Evolutionary conservation across 345 rosid genomes (phyloP).

Genomic region (Citrus sinensis): DVS_A1.0 CM039162.1:31886501-31887000

Average conservation of each 20-base stretch:
- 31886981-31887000: no score
- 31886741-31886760: conserved; percentile 11
- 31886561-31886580: conserved; percentile 12
- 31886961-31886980: no score
- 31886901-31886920: no score
- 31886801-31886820: conserved; percentile 11
- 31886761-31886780: neutral
- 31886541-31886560: neutral
- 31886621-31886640: neutral
- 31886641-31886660: neutral
- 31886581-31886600: neutral
- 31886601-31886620: conserved; percentile 17
- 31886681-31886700: conserved; percentile 15
- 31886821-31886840: conserved; percentile 7
- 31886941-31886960: no score
- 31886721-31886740: conserved; percentile 1
- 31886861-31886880: conserved; percentile 7
- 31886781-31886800: conserved; percentile 10
- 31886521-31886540: neutral
- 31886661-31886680: neutral
- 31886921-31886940: no score
- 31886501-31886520: neutral
- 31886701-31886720: conserved; percentile 7
- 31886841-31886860: conserved; percentile 23
- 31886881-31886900: no score